phyloP scores from a whole-genome alignment of 371 early-diverging fungal genomes.

The Dinochytrium kinnereticum region DNA sequence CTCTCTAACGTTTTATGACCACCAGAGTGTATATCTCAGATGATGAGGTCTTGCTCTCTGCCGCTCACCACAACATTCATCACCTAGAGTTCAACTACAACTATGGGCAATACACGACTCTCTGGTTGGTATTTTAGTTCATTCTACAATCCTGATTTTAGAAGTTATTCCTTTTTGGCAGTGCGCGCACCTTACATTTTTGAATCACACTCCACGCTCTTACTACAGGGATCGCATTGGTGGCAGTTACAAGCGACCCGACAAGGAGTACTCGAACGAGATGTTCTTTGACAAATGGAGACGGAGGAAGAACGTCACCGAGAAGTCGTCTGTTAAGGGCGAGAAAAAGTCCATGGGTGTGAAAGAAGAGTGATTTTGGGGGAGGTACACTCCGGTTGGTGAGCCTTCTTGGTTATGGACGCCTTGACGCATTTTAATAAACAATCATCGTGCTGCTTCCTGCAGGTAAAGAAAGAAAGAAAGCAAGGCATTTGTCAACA shows the following conservation, averaged over 20 bases:
- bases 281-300: slow-evolving; percentile 54
- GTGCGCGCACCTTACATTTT: slow-evolving; percentile 1
- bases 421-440: too few species aligned
- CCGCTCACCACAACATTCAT: slow-evolving; percentile 95
- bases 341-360: background rate
- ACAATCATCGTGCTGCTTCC: too few species aligned
- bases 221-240: slow-evolving; percentile 52
- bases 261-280: slow-evolving; percentile 46
- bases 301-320: slow-evolving; percentile 21
- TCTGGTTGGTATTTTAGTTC: slow-evolving; percentile 44
- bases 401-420: too few species aligned
- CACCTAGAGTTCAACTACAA: slow-evolving; percentile 98
- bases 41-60: slow-evolving; percentile 72
- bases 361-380: slow-evolving; percentile 6
- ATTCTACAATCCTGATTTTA: background rate
- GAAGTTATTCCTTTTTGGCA: too few species aligned
- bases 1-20: background rate
- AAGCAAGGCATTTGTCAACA: too few species aligned
- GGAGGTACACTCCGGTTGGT: background rate
- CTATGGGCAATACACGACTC: slow-evolving; percentile 95
- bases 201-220: background rate
- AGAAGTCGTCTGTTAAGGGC: background rate
- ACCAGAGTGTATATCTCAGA: slow-evolving; percentile 64
- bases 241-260: slow-evolving; percentile 52
- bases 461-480: too few species aligned